Evolutionary conservation across 1,284 basidiomycete genomes (phyloP), one percentile per base, ranked within the genome.

Genomic region (Heterobasidion parviporum): DNA sequence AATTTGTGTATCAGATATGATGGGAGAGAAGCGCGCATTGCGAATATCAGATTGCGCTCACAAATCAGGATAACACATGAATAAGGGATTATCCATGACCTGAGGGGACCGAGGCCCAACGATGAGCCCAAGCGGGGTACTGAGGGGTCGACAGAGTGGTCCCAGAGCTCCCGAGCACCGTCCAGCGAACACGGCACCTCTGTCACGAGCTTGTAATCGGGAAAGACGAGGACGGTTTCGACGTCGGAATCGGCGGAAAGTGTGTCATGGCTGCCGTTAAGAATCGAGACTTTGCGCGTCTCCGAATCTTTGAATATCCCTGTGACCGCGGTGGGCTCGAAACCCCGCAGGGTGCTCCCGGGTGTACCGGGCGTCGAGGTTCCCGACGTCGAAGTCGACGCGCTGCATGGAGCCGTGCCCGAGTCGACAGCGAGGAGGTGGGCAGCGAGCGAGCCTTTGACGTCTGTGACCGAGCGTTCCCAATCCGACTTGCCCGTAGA

Each of bases 401-500:
- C 9, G 26, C 46, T 48, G 18, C n/a, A 18, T 51, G 61, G 59
- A 60, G 65, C 64, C 58, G 60, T 69, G 56, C 62, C 62, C 41
- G 62, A 59, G 34, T 67, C 66, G n/a, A 74, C 72, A 35, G 71
- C 65, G 53, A 68, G 67, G 55, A 94, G 70, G 61, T 82, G 74
- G 33, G 82, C 74, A 12, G 92, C 87, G 35, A 94, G 81, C 8
- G 86, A 82, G 58, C 78, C 81, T 43, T 76, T 70, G 20, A 78
- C 84, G 56, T 83, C 79, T 10, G 87, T 85, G 58, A 95, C 82
- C 54, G 92, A 85, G 44, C 76, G 77, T 43, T 82, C 79, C 94
- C 93, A 96, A 70, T 96, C 91, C 33, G 83, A 79, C 72, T 89
- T 87, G 14, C 91, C 92, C 0, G 92, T 95, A 1, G 92, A 94